Percentiles rank a stretch among this genome's conserved stretches.
Conservation (phyloP, 768 basidiomycete species). For the Agaricus subrufescens region DNA sequence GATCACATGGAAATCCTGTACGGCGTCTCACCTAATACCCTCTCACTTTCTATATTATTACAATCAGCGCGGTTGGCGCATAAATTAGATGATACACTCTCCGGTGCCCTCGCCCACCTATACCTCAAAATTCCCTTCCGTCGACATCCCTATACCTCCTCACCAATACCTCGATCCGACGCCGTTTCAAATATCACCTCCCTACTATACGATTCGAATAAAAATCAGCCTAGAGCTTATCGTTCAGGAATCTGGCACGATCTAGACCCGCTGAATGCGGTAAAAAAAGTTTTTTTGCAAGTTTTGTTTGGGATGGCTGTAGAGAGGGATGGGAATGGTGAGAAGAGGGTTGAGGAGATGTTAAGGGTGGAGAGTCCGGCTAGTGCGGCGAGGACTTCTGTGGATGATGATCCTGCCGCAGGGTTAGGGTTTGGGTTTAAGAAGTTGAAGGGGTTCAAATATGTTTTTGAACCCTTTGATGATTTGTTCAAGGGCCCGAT, state of each 20-base stretch:
- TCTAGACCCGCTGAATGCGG: slow-evolving; percentile 41
- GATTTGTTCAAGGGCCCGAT: slow-evolving; percentile 12
- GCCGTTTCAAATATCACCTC: slow-evolving; percentile 23
- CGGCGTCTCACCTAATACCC: slow-evolving; percentile 46
- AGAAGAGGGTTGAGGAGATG: slow-evolving; percentile 24
- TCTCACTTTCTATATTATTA: slow-evolving; percentile 57
- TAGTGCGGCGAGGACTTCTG: slow-evolving; percentile 8
- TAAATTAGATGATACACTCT: slow-evolving; percentile 45
- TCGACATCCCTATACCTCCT: not conserved
- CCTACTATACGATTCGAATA: not conserved
- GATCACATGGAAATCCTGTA: slow-evolving; percentile 60
- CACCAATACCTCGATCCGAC: slow-evolving; percentile 14
- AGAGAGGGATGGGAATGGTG: not conserved
- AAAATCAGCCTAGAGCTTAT: slow-evolving; percentile 17
- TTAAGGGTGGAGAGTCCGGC: slow-evolving; percentile 20
- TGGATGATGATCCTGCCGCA: slow-evolving; percentile 10
- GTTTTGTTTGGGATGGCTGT: slow-evolving; percentile 51
- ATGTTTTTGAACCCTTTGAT: slow-evolving; percentile 4
- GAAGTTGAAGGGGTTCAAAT: slow-evolving; percentile 6
- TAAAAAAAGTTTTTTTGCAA: slow-evolving; percentile 47
- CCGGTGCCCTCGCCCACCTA: slow-evolving; percentile 45
- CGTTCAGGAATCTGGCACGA: slow-evolving; percentile 40
- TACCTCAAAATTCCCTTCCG: slow-evolving; percentile 32
- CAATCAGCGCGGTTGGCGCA: slow-evolving; percentile 52
- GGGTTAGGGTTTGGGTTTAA: slow-evolving; percentile 10